Conservation (phyloP, 176 grass and related monocot genomes). For the Phoenix dactylifera region DNA sequence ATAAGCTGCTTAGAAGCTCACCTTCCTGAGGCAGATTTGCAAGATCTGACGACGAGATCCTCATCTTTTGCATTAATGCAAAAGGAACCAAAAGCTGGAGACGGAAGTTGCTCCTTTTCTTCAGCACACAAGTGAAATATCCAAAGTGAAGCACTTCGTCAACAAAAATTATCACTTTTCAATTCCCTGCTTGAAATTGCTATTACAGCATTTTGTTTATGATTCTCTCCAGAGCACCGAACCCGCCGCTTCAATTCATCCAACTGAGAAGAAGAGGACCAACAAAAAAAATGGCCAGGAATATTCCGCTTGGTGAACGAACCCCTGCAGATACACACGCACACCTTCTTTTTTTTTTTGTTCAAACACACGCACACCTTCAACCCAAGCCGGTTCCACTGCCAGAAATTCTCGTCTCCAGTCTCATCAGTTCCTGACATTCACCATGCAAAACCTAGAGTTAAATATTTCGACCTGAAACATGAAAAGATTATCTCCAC, state of each 20-base stretch:
- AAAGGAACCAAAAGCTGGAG: background rate
- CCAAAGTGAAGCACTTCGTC: background rate
- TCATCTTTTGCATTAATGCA: slow-evolving; percentile 4
- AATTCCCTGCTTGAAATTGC: background rate
- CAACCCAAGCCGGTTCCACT: background rate
- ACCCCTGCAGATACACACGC: background rate
- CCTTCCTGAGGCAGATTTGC: slow-evolving; percentile 12
- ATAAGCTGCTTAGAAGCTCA: slow-evolving; percentile 8
- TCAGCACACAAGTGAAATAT: background rate
- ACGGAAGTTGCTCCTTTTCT: background rate
- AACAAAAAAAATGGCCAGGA: background rate
- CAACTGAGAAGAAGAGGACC: background rate
- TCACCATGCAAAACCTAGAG: background rate
- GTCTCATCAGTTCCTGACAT: background rate
- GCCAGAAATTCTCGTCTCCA: background rate
- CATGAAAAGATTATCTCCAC: too few relatives aligned
- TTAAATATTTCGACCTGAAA: too few relatives aligned
- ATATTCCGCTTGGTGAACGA: too few relatives aligned
- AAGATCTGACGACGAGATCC: background rate
- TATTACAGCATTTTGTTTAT: background rate
- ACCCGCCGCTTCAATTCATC: background rate
- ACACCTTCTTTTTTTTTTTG: background rate
- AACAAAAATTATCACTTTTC: background rate
- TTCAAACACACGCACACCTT: background rate
- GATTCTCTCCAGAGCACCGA: background rate